These are phyloP conservation scores for Daldinia loculata DNA, from an alignment of 495 filamentous ascomycete genomes.

Conservation along the genomic window DNA sequence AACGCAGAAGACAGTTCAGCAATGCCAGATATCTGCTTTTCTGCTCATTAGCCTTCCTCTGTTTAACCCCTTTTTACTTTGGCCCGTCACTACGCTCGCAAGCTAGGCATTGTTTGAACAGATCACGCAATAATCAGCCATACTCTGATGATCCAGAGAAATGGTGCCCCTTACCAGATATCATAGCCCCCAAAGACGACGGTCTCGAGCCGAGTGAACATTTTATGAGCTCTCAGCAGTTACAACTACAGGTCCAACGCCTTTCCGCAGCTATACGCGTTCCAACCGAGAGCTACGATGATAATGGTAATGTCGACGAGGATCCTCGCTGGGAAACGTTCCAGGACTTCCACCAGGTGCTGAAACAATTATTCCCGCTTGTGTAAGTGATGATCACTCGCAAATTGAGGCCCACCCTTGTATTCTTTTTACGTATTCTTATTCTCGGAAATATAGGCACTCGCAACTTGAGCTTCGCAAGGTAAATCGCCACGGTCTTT, in stretches of 20 bases:
- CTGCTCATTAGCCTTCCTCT: conserved; percentile 17
- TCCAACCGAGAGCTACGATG: conserved; percentile 59
- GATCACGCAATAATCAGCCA: not conserved
- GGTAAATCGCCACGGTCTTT: conserved; percentile 66
- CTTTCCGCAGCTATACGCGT: conserved; percentile 50
- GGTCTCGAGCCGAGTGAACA: conserved; percentile 23
- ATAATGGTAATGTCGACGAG: conserved; percentile 57
- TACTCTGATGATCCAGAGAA: conserved; percentile 3
- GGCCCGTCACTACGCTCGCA: conserved; percentile 4
- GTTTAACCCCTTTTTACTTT: conserved; percentile 15
- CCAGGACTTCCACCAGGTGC: conserved; percentile 49
- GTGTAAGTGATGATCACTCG: conserved; percentile 31
- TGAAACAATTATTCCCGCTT: conserved; percentile 54
- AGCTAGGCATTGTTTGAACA: not conserved
- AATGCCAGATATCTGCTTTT: conserved; percentile 11
- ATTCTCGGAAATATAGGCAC: conserved; percentile 19
- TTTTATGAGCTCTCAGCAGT: conserved; percentile 16
- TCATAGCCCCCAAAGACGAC: conserved; percentile 18
- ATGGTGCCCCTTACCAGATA: conserved; percentile 28
- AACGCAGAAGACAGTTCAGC: not conserved
- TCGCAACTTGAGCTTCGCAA: conserved; percentile 52
- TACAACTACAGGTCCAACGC: conserved; percentile 22
- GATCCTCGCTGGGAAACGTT: conserved; percentile 60
- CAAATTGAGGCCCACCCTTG: not conserved
- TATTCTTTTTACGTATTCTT: not conserved